A percentile compares a stretch with the other conserved stretches of the same genome.
phyloP scores from a whole-genome alignment of 495 filamentous ascomycete genomes.

The Saxophila tyrrhenica region DNA sequence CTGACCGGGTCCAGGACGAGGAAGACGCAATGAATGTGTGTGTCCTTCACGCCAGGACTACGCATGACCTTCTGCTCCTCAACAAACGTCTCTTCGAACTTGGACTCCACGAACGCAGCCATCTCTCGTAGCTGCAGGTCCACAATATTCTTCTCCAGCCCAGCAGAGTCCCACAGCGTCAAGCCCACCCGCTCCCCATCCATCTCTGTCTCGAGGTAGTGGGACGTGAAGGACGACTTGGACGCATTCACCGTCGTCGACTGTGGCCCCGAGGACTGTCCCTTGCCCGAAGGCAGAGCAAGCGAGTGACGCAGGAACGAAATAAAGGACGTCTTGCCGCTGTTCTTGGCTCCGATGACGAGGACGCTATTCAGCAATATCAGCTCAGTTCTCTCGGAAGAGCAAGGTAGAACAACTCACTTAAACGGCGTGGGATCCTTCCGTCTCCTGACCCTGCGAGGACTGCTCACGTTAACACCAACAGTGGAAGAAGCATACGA shows the following conservation, averaged over 20 bases:
- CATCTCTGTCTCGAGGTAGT: constrained; percentile 91
- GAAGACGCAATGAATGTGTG: constrained; percentile 94
- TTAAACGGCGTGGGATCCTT: constrained; percentile 98
- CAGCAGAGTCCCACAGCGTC: constrained; percentile 92
- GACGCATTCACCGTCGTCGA: constrained; percentile 24
- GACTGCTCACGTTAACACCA: constrained; percentile 86
- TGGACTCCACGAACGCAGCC: constrained; percentile 85
- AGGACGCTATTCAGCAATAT: constrained; percentile 53
- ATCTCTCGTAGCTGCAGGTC: constrained; percentile 89
- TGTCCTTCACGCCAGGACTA: constrained; percentile 85
- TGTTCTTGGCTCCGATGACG: constrained; percentile 76
- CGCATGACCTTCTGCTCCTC: constrained; percentile 97
- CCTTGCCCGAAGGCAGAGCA: constrained; percentile 66
- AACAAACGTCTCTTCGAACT: constrained; percentile 94
- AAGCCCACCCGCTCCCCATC: constrained; percentile 85
- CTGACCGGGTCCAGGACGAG: constrained; percentile 80
- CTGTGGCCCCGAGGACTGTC: constrained; percentile 26
- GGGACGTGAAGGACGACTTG: constrained; percentile 53
- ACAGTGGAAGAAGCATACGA: constrained; percentile 84
- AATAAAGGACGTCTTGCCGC: constrained; percentile 93
- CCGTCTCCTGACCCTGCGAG: constrained; percentile 78
- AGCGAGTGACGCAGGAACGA: constrained; percentile 84
- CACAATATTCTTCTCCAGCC: constrained; percentile 83
- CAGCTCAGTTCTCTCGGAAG: not conserved
- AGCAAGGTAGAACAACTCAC: constrained; percentile 45